Evolutionary conservation across 768 basidiomycete genomes (phyloP), one percentile per base, ranked within the genome.

Genomic region (Tulasnella sp.): DNA sequence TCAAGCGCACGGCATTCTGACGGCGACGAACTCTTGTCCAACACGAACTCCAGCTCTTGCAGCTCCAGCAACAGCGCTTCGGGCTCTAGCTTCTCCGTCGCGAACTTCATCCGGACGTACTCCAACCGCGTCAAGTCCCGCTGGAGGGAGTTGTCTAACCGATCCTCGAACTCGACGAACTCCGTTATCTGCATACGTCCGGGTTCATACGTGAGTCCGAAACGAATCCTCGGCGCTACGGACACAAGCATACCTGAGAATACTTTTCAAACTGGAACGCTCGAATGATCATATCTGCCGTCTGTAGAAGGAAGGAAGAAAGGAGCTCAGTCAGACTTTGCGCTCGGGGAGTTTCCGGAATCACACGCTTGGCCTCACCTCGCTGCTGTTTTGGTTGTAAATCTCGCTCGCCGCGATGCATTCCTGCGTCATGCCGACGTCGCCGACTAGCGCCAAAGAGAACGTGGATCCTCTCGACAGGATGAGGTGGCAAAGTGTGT

Each of bases 401-500:
- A 94, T 90, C 73, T 93, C 90, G 71, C 89, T 90, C 3, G 90
- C 84, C 77, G 92, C 91, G 42, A 91, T 76, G 77, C 90, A 91
- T 79, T 94, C 92, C 14, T 89, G 84, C 32, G 86, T 83, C 79
- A 87, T 86, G 1, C 91, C 89, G 35, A 94, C 79, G 76, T 94
- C 92, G 8, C 92, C 92, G 16, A 82, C 85, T 3, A 90, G 83
- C 59, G 90, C 88, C 44, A 90, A 81, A 2, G 91, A 92, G 82
- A 93, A 95, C 0, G 88, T 90, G 26, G 88, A 86, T 12, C 89
- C 86, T 26, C 94, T 86, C 22, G 90, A 87, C 47, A 94, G 84
- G 67, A 94, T 80, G 70, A 92, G 85, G 78, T 96, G 92, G 1
- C 92, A 92, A 8, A 97, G 83, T 0, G 95, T 96, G 77, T 97